Conservation (phyloP, 495 filamentous ascomycete species). For the Neurospora discreta region DNA sequence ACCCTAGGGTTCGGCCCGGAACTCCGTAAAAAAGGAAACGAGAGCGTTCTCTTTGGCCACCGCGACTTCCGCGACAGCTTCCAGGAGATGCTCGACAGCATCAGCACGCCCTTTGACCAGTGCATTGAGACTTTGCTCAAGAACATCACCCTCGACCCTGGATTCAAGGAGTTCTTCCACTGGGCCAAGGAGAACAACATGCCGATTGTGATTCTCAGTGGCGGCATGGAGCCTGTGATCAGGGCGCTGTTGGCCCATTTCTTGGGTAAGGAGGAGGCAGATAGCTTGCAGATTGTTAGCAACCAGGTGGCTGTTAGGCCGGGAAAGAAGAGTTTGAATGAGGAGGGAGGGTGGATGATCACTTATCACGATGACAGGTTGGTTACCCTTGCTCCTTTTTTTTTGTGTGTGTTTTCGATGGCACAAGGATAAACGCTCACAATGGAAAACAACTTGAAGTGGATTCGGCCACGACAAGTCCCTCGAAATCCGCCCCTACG, state of each 20-base stretch:
- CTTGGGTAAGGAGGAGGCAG: constrained; percentile 58
- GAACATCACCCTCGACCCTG: constrained; percentile 79
- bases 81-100: constrained; percentile 74
- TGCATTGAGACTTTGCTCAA: constrained; percentile 64
- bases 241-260: constrained; percentile 66
- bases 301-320: constrained; percentile 60
- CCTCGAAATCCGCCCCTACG: constrained; percentile 73
- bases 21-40: constrained; percentile 54
- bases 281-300: constrained; percentile 72
- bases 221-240: constrained; percentile 89
- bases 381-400: neutral
- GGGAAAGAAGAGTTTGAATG: constrained; percentile 60
- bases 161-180: constrained; percentile 74
- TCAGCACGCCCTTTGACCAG: constrained; percentile 64
- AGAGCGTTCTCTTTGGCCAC: constrained; percentile 55
- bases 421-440: neutral
- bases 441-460: constrained; percentile 21
- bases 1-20: constrained; percentile 71
- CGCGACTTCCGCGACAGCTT: constrained; percentile 75
- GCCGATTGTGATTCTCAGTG: constrained; percentile 74
- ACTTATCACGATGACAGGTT: constrained; percentile 79
- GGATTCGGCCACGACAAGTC: constrained; percentile 92
- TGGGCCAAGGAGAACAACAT: constrained; percentile 74
- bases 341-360: constrained; percentile 75
- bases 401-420: too few relatives aligned